Evolutionary conservation across 441 rosid species (phyloP).

Genomic region (Manihot esculenta): DNA sequence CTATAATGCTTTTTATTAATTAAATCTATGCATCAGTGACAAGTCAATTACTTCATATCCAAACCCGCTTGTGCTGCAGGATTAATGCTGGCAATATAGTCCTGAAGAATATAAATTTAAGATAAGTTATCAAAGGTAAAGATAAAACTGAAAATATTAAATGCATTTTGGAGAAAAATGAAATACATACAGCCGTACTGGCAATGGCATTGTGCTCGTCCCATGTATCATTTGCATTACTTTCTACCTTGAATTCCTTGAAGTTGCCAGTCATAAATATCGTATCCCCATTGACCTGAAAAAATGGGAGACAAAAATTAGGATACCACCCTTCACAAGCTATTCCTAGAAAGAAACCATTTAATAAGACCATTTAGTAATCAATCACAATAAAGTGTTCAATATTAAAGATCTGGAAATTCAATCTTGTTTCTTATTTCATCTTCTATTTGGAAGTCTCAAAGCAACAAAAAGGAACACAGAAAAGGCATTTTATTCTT

Average conservation of each 20-base stretch:
- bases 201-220: slow-evolving; percentile 77
- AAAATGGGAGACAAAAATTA: slow-evolving; percentile 21
- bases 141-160: slow-evolving; percentile 14
- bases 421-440: not conserved
- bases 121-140: slow-evolving; percentile 14
- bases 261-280: slow-evolving; percentile 83
- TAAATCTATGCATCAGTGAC: slow-evolving; percentile 11
- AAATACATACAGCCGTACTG: slow-evolving; percentile 61
- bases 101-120: slow-evolving; percentile 48
- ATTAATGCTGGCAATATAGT: slow-evolving; percentile 85
- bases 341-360: slow-evolving; percentile 4
- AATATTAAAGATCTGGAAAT: not conserved
- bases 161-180: slow-evolving; percentile 14
- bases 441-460: slow-evolving; percentile 5
- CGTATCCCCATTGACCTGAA: slow-evolving; percentile 94
- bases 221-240: slow-evolving; percentile 61
- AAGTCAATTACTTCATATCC: slow-evolving; percentile 61
- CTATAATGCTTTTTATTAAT: not conserved
- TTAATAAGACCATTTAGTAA: too few species aligned
- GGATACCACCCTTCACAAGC: slow-evolving; percentile 11
- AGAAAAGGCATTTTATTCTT: not conserved
- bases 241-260: slow-evolving; percentile 84
- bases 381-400: not conserved
- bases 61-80: slow-evolving; percentile 54
- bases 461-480: not conserved